These are phyloP conservation scores for Eutypa lata DNA, from an alignment of 2,329 filamentous ascomycete species.

Conservation along the genomic window DNA sequence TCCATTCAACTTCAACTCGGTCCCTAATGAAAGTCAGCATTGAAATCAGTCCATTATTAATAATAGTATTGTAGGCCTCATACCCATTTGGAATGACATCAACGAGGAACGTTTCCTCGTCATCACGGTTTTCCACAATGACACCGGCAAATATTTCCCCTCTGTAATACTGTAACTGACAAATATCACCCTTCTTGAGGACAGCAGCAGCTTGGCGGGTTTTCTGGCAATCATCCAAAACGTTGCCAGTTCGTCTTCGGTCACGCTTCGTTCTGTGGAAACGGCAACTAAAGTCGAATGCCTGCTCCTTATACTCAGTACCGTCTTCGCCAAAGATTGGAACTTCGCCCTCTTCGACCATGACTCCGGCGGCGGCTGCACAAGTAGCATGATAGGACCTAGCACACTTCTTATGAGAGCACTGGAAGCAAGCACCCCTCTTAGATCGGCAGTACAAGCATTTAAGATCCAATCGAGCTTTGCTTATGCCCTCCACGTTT, in stretches of 20 bases:
- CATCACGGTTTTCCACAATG: constrained; percentile 76
- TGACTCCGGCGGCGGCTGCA: constrained; percentile 85
- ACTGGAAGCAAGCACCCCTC: constrained; percentile 95
- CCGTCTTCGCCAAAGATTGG: constrained; percentile 88
- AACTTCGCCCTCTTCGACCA: constrained; percentile 82
- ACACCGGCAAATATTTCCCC: constrained; percentile 89
- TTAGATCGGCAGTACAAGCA: constrained; percentile 94
- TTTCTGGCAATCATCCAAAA: constrained; percentile 66
- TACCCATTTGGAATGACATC: constrained; percentile 84
- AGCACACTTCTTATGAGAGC: constrained; percentile 90
- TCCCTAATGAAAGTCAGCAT: constrained; percentile 55
- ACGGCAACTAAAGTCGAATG: constrained; percentile 89
- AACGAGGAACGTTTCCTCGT: constrained; percentile 73
- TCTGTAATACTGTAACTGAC: constrained; percentile 81
- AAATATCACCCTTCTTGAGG: constrained; percentile 70
- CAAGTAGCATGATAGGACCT: constrained; percentile 94
- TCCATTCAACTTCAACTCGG: constrained; percentile 77
- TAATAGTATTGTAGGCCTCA: constrained; percentile 6
- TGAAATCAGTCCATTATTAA: constrained; percentile 2
- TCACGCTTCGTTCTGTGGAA: constrained; percentile 89
- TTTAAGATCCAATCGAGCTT: constrained; percentile 85
- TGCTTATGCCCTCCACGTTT: constrained; percentile 78
- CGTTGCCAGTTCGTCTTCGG: constrained; percentile 66
- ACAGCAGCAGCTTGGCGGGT: constrained; percentile 66
- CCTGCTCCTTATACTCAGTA: constrained; percentile 86